These are phyloP conservation scores for Nasturtium officinale DNA, from an alignment of 345 rosid species.

Conservation along the genomic window DNA sequence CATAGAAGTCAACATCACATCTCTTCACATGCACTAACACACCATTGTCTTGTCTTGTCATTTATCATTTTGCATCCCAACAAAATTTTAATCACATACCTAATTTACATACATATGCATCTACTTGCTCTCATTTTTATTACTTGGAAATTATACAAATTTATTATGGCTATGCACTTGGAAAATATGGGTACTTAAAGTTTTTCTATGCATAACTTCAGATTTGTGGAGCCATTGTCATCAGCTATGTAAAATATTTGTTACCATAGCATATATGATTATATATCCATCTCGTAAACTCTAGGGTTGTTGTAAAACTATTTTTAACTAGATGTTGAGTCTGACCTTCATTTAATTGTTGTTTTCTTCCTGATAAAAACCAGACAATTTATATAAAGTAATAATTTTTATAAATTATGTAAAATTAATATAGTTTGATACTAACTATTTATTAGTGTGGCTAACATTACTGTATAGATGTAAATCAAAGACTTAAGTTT, in stretches of 20 bases:
- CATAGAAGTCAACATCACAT: constrained; percentile 41
- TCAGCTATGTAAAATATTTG: background rate
- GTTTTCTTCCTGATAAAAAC: background rate
- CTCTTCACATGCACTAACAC: constrained; percentile 45
- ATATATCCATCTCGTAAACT: background rate
- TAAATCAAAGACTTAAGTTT: background rate
- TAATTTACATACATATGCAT: constrained; percentile 3
- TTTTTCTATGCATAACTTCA: background rate
- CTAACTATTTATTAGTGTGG: background rate
- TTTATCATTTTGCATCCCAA: constrained; percentile 39
- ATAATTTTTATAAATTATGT: background rate
- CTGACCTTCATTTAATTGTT: background rate
- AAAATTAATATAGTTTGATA: background rate
- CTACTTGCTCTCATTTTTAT: background rate
- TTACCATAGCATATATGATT: background rate
- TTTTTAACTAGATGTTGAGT: background rate
- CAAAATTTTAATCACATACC: constrained; percentile 19
- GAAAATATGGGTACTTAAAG: background rate
- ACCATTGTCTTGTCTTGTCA: constrained; percentile 45
- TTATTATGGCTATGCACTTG: background rate
- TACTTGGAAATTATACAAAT: background rate
- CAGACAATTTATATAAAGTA: background rate
- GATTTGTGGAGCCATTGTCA: background rate
- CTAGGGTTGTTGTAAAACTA: background rate
- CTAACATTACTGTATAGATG: background rate